Percentiles rank a stretch among this genome's conserved stretches.
These are phyloP conservation scores for Prunus campanulata DNA, from an alignment of 306 rosid species.

Conservation along the genomic window DNA sequence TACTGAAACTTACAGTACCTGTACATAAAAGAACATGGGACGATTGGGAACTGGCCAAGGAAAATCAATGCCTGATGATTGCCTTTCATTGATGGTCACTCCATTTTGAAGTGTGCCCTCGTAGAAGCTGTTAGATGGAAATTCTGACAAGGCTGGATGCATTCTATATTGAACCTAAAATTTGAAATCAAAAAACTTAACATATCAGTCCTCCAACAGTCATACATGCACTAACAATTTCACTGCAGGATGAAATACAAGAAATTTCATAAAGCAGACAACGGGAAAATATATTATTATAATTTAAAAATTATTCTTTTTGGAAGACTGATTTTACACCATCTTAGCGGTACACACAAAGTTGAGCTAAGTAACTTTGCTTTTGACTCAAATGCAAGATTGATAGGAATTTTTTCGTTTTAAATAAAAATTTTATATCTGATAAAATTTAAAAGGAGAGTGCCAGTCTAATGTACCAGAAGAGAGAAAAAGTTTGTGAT, in stretches of 20 bases:
- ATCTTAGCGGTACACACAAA: background rate
- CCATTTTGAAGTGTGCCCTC: slow-evolving; percentile 99
- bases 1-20: slow-evolving; percentile 46
- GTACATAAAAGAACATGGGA: slow-evolving; percentile 98
- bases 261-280: background rate
- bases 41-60: slow-evolving; percentile 99
- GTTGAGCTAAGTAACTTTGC: background rate
- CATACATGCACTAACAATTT: background rate
- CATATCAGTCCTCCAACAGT: background rate
- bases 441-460: background rate
- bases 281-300: background rate
- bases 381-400: background rate
- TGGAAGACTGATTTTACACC: background rate
- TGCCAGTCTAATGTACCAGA: background rate
- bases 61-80: slow-evolving; percentile 90
- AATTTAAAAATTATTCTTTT: background rate
- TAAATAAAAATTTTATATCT: no score
- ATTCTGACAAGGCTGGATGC: slow-evolving; percentile 97
- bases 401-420: background rate
- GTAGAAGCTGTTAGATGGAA: slow-evolving; percentile 97
- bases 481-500: background rate
- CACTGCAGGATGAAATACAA: background rate
- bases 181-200: slow-evolving; percentile 18
- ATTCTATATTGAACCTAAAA: slow-evolving; percentile 97
- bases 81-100: slow-evolving; percentile 94